A percentile compares a stretch with the other conserved stretches of the same genome.
phyloP scores from a whole-genome alignment of 2,329 filamentous ascomycete genomes.

The Boeremia lycopersici region DNA sequence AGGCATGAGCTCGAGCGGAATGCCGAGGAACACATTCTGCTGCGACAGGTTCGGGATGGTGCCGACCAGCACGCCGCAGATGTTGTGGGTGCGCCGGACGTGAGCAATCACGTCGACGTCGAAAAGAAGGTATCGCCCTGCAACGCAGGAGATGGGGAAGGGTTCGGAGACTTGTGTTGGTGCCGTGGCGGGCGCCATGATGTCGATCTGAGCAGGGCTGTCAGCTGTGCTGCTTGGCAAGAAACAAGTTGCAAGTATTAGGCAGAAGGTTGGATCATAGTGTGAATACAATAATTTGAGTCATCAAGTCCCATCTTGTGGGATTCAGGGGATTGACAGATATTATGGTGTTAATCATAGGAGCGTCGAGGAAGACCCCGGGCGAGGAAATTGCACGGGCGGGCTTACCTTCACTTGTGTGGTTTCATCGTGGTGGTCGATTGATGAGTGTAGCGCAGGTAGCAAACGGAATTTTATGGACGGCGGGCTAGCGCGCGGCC shows the following conservation, averaged over 20 bases:
- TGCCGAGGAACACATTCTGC: slow-evolving; percentile 89
- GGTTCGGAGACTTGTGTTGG: slow-evolving; percentile 54
- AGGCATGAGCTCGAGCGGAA: slow-evolving; percentile 87
- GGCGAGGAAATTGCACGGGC: slow-evolving; percentile 8
- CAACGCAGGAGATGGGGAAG: slow-evolving; percentile 80
- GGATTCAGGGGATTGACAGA: slow-evolving; percentile 85
- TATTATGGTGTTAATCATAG: slow-evolving; percentile 71
- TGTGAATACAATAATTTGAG: slow-evolving; percentile 49
- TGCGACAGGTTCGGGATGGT: slow-evolving; percentile 90
- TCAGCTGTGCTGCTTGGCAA: slow-evolving; percentile 27
- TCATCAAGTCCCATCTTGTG: slow-evolving; percentile 57
- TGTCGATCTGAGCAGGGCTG: slow-evolving; percentile 25
- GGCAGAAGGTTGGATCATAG: slow-evolving; percentile 38
- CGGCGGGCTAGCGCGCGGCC: slow-evolving; percentile 22
- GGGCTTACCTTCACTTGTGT: slow-evolving; percentile 44
- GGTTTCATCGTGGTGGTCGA: slow-evolving; percentile 41
- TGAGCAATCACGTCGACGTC: slow-evolving; percentile 79
- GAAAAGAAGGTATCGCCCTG: slow-evolving; percentile 85
- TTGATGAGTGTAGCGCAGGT: slow-evolving; percentile 17
- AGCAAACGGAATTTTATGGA: slow-evolving; percentile 26
- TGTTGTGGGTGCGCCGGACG: slow-evolving; percentile 79
- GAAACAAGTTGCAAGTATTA: slow-evolving; percentile 10
- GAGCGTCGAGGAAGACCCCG: slow-evolving; percentile 14
- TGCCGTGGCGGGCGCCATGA: slow-evolving; percentile 40
- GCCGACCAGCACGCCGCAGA: slow-evolving; percentile 84